Evolutionary conservation across 129 eudicot species (phyloP).

Genomic region (Helianthus tuberosus): DNA sequence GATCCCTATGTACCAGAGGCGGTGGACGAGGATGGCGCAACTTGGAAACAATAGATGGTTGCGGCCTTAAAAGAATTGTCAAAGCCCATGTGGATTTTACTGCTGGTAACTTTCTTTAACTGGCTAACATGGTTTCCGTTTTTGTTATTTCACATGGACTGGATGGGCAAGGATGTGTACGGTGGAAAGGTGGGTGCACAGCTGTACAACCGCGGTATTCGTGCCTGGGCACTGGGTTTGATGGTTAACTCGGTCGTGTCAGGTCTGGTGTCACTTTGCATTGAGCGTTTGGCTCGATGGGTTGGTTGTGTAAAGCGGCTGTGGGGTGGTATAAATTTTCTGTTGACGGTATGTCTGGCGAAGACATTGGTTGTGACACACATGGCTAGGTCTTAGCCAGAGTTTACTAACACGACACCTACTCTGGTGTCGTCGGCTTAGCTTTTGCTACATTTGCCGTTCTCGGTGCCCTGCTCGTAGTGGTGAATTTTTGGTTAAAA

Average conservation of each 20-base stretch:
- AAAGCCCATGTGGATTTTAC: constrained; percentile 49
- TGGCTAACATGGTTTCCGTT: constrained; percentile 76
- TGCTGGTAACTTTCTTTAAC: constrained; percentile 55
- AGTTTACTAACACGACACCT: constrained; percentile 23
- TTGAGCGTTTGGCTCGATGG: constrained; percentile 34
- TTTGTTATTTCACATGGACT: constrained; percentile 63
- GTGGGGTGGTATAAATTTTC: constrained; percentile 57
- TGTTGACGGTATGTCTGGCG: constrained; percentile 43
- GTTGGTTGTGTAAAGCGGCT: constrained; percentile 45
- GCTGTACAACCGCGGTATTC: constrained; percentile 53
- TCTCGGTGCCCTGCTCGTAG: constrained; percentile 68
- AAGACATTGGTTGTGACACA: constrained; percentile 40
- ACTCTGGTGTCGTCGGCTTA: constrained; percentile 28
- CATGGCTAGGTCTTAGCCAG: constrained; percentile 32
- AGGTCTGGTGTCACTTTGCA: constrained; percentile 43
- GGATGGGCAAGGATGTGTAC: constrained; percentile 79
- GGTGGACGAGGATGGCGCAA: not conserved
- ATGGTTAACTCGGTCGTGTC: constrained; percentile 48
- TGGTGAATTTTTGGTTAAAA: constrained; percentile 4
- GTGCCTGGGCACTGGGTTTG: constrained; percentile 56
- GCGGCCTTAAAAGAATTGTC: constrained; percentile 38
- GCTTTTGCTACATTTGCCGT: constrained; percentile 39
- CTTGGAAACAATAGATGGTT: constrained; percentile 13
- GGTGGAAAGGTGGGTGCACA: constrained; percentile 47
- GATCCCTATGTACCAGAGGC: constrained; percentile 15